Evolutionary conservation across 2,329 filamentous ascomycete species (phyloP), one percentile per base, ranked within the genome.

Genomic region (Blumeriella jaapii): DNA sequence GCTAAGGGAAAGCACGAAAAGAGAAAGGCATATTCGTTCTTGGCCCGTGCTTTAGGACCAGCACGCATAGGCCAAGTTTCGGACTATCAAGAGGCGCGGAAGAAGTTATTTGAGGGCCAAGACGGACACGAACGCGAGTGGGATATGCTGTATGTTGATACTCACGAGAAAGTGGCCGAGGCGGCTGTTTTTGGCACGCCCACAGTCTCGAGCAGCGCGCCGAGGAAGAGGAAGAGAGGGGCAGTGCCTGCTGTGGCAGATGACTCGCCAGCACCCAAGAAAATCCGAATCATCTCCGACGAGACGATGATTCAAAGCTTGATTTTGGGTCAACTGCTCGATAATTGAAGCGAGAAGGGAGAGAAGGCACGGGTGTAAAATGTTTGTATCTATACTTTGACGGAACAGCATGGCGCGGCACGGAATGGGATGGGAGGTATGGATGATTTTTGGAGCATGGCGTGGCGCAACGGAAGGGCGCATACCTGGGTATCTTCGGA

Each of bases 241-340:
- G 53, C 49, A 3, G 53, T 55, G 7, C 51, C 41, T 10, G 47
- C 42, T 8, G 51, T 49, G 13, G 55, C 53, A 32, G 55, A 52
- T 23, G 43, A 58, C 13, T 49, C 55, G 17, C 53, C 61, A 11
- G 52, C 60, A 27, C 61, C 66, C 9, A 64, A 68, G 48, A 69
- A 60, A 41, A 64, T 86, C 23, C 71, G 69, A 43, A 69, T 91
- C 28, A 70, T 93, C 34, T 80, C 78, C 37, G 80, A 93, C 55
- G 89, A 96, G 59, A 75, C 89, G 54, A 75, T 96, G 14, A 78
- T 93, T 36, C 89, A 98, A 64, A 95, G 86, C 57, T 63, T 96
- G 40, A 95, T 98, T 44, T 57, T 94, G 32, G 89, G 87, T 1
- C 73, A 76, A 41, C 60, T 95, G 47, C 71, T 86, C 17, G 50